Evolutionary conservation across 2,329 filamentous ascomycete genomes (phyloP).

Genomic region (Bipolaris zeicola): DNA sequence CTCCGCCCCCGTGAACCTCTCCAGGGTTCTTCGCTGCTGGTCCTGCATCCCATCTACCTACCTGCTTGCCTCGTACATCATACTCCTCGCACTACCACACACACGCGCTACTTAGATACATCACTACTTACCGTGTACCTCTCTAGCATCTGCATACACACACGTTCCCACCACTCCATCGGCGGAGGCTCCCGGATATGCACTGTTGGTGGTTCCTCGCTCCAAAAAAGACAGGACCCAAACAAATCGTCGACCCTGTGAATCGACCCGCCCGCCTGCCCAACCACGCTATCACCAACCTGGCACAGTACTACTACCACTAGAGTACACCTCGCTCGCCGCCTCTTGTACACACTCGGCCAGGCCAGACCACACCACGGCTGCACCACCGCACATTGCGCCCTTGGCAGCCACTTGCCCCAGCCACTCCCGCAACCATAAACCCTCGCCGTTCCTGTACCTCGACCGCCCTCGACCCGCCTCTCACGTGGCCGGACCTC

Average conservation of each 20-base stretch:
- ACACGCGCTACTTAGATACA: too few relatives aligned
- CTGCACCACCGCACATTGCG: slow-evolving; percentile 25
- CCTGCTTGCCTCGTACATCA: too few relatives aligned
- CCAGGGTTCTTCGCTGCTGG: slow-evolving; percentile 4
- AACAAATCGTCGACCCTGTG: not conserved
- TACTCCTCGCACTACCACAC: too few relatives aligned
- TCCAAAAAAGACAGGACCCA: too few relatives aligned
- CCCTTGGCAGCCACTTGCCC: not conserved
- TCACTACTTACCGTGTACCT: too few relatives aligned
- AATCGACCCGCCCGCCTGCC: not conserved
- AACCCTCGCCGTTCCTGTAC: not conserved
- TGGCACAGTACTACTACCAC: slow-evolving; percentile 21
- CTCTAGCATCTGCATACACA: too few relatives aligned
- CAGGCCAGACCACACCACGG: slow-evolving; percentile 15
- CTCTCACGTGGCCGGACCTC: slow-evolving; percentile 50
- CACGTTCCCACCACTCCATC: too few relatives aligned
- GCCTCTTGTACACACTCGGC: not conserved
- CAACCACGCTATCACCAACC: not conserved
- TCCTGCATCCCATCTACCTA: not conserved
- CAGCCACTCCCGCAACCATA: not conserved
- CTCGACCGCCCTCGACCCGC: not conserved
- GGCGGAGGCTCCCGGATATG: too few relatives aligned
- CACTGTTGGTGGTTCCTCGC: too few relatives aligned
- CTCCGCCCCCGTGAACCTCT: slow-evolving; percentile 1
- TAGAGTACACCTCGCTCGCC: not conserved